Evolutionary conservation across 495 filamentous ascomycete genomes (phyloP), one percentile per base, ranked within the genome.

Genomic region (Podospora fimiseda): DNA sequence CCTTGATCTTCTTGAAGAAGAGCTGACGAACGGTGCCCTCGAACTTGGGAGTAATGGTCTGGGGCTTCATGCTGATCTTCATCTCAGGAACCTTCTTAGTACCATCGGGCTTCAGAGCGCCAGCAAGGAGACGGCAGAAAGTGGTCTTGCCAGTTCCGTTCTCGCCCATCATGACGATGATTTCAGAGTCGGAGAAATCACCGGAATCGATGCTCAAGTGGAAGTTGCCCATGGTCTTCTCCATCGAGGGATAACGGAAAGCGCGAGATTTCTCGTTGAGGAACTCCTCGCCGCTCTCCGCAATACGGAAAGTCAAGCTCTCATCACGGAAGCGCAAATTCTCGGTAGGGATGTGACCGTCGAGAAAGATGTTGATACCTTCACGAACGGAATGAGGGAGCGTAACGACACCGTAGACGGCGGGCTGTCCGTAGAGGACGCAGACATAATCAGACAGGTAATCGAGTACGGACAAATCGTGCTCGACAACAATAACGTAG

Each of bases 351-450:
- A 96, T 95, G 68, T 96, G 87, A 57, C 93, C 93, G 63, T 98
- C 93, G 23, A 98, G 77, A 83, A 98, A 98, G 70, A 97, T 96
- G 73, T 98, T 98, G 82, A 98, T 98, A 62, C 93, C 93, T 81
- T 98, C 94, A 59, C 93, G 89, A 43, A 97, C 94, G 1, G 93
- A 97, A 52, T 91, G 78, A 42, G 93, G 93, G 40, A 97, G 78
- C 20, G 93, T 96, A n/a, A 98, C 94, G 9, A 98, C 93, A 83
- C 93, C 93, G 57, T 97, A 98, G 45, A 93, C 86, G 30, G 92
- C 93, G 22, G 93, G 94, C 66, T 85, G 83, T 52, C 93, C 94
- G 65, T 98, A 98, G 18, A 98, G 84, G 49, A 95, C 88, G 66
- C 94, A 97, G 65, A 98, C 89, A 69, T 92, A 97, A 73, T 98